A percentile compares a stretch with the other conserved stretches of the same genome.
Conservation (phyloP, 768 basidiomycete genomes). For the Termitomyces sp. region DNA sequence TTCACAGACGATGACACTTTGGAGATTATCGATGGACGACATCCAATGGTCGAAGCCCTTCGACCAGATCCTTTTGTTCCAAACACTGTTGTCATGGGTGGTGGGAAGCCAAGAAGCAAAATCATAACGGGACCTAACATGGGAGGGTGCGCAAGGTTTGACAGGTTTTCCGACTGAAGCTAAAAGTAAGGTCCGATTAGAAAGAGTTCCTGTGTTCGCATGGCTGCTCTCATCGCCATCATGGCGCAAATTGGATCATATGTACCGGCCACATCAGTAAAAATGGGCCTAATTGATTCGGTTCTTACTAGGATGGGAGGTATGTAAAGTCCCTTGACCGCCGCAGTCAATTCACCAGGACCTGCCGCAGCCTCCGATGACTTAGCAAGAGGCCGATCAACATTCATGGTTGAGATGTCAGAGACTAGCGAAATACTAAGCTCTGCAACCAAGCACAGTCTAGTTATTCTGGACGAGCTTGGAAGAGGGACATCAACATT, state of each 20-base stretch:
- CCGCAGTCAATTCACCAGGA: not conserved
- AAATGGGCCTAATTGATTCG: conserved; percentile 75
- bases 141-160: conserved; percentile 48
- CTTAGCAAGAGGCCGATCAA: conserved; percentile 79
- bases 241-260: conserved; percentile 94
- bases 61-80: conserved; percentile 81
- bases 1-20: conserved; percentile 65
- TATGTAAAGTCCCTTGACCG: conserved; percentile 23
- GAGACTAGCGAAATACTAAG: conserved; percentile 90
- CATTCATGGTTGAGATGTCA: conserved; percentile 96
- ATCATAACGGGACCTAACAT: conserved; percentile 85
- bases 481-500: conserved; percentile 91
- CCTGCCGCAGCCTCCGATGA: conserved; percentile 72
- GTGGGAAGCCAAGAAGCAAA: conserved; percentile 44
- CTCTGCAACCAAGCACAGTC: conserved; percentile 63
- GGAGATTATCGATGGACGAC: conserved; percentile 78
- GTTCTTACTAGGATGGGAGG: conserved; percentile 90
- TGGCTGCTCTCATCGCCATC: conserved; percentile 70
- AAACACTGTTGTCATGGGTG: conserved; percentile 69
- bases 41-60: conserved; percentile 88
- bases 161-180: not conserved
- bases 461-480: conserved; percentile 89
- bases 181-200: conserved; percentile 25
- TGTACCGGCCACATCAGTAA: conserved; percentile 76
- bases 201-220: conserved; percentile 81